Base-by-base conservation (phyloP, 2,329 filamentous ascomycete genomes). In the Parastagonospora nodorum region DNA sequence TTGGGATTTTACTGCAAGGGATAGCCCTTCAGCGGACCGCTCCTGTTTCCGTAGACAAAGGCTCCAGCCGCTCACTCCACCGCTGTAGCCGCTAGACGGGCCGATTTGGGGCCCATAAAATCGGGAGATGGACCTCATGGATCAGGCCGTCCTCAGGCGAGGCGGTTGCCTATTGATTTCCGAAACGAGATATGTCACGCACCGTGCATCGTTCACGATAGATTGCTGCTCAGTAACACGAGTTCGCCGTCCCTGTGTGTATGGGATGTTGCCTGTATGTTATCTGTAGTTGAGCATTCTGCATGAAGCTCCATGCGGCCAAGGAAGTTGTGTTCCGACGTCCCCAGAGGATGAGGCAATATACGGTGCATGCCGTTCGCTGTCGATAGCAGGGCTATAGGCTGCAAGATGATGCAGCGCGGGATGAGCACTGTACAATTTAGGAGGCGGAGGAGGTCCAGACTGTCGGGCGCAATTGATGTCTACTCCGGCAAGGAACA, bases 351-450 rank as follows among this genome's bases (percentile, higher is more conserved):
- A 54, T 47, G 42, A 45, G 30, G 53, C 50, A 62, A 62, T 65
- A 59, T 63, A 45, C 48, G 50, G 48, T 46, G 48, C 51, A 53
- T 55, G 47, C 35, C 16, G 36, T 36, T 38, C 39, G 39, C 43
- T 35, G 11, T 40, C 35, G 30, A 33, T 14, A 29, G 36, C 35
- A 47, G 37, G 37, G 48, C 49, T 52, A 37, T 44, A 50, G 39
- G 38, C 58, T 58, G 60, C 61, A 54, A 60, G 57, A 64, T 64
- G 58, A 62, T 65, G 63, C 57, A 61, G 55, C 33, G 50, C 50
- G 55, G 50, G 50, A 55, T 52, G 40, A 42, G 45, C 52, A 53
- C 53, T 46, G 56, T 58, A 55, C 45, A 42, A 38, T 44, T 45
- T 37, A 46, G 51, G 28, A 48, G 42, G 29, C 14, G 29, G 51